These are phyloP conservation scores for Ganoderma multipileum DNA, from an alignment of 1,284 basidiomycete species.

Conservation along the genomic window DNA sequence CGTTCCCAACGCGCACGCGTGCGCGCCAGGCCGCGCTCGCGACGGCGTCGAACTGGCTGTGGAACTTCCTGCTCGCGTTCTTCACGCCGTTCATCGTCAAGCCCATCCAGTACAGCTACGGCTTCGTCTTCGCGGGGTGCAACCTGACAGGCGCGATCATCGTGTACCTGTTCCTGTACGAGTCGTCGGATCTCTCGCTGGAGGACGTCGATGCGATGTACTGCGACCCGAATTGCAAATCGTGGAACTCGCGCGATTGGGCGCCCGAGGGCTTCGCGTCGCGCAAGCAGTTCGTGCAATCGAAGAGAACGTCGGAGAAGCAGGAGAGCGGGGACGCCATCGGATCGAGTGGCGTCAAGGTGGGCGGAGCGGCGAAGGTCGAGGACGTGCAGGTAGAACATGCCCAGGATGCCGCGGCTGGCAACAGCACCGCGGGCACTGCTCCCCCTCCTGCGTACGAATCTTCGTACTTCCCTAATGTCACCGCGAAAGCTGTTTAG, in stretches of 20 bases:
- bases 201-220: constrained; percentile 83
- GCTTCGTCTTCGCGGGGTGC: constrained; percentile 62
- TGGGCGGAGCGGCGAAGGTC: background rate
- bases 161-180: constrained; percentile 83
- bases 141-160: constrained; percentile 68
- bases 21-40: constrained; percentile 80
- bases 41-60: constrained; percentile 73
- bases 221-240: constrained; percentile 69
- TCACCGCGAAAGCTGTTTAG: background rate
- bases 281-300: constrained; percentile 49
- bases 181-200: constrained; percentile 72
- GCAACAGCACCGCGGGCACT: background rate
- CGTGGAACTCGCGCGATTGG: constrained; percentile 70
- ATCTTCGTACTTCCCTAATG: background rate
- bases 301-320: constrained; percentile 41
- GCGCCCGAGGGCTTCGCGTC: constrained; percentile 57
- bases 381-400: background rate
- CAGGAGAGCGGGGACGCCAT: background rate
- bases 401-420: background rate
- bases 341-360: background rate
- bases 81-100: constrained; percentile 74
- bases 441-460: background rate
- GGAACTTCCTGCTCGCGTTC: constrained; percentile 81
- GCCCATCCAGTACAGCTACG: constrained; percentile 69
- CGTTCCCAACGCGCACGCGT: constrained; percentile 77